A percentile compares a stretch with the other conserved stretches of the same genome.
These are phyloP conservation scores for Ilyonectria mors-panacis DNA, from an alignment of 2,329 filamentous ascomycete species.

Conservation along the genomic window DNA sequence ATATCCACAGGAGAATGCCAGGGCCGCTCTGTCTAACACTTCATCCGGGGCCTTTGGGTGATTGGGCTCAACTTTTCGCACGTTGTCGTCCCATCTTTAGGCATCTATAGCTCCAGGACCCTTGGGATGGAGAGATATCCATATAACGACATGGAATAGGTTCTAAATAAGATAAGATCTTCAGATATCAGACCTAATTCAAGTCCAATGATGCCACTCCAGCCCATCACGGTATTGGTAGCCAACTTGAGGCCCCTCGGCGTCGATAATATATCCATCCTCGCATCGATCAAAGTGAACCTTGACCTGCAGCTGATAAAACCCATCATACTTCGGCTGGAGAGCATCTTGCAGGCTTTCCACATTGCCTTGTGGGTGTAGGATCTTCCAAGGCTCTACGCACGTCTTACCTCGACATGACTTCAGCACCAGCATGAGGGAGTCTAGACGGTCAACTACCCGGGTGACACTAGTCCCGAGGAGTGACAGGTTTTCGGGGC, in stretches of 20 bases:
- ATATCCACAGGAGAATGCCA: constrained; percentile 12
- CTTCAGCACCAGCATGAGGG: constrained; percentile 73
- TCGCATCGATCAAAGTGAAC: constrained; percentile 69
- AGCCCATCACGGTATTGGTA: constrained; percentile 47
- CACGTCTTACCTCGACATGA: constrained; percentile 70
- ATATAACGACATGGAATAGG: not conserved
- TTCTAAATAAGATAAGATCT: not conserved
- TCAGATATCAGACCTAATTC: constrained; percentile 14
- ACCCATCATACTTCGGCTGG: constrained; percentile 61
- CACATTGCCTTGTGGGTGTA: constrained; percentile 70
- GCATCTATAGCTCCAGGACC: not conserved
- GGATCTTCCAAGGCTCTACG: constrained; percentile 68
- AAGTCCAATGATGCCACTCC: constrained; percentile 50
- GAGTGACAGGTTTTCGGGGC: constrained; percentile 32
- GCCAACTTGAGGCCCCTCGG: constrained; percentile 66
- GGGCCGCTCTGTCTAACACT: not conserved
- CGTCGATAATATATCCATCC: constrained; percentile 68
- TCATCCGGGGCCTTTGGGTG: not conserved
- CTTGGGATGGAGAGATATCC: not conserved
- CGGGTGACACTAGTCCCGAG: constrained; percentile 48
- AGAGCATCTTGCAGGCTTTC: constrained; percentile 67
- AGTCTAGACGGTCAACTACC: constrained; percentile 67
- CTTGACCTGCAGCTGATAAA: constrained; percentile 64
- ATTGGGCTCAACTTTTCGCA: constrained; percentile 3
- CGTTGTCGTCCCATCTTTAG: not conserved